Evolutionary conservation across 2,329 filamentous ascomycete genomes (phyloP).

Genomic region (Purpureocillium takamizusanense): DNA sequence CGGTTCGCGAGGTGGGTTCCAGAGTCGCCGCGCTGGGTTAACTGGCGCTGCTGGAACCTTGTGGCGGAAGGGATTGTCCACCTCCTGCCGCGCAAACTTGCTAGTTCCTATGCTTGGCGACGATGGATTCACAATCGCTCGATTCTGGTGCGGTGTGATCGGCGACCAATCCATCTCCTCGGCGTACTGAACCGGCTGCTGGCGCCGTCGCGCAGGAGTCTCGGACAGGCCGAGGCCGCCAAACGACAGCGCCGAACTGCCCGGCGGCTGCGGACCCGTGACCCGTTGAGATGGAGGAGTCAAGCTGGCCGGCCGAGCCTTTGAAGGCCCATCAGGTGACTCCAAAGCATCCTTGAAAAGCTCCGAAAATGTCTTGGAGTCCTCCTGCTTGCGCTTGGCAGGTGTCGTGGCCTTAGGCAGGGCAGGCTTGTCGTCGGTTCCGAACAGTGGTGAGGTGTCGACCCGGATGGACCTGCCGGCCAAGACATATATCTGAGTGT

Average conservation of each 20-base stretch:
- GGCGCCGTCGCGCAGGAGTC: constrained; percentile 8
- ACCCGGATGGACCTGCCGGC: constrained; percentile 39
- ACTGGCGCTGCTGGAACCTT: constrained; percentile 61
- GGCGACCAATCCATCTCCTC: constrained; percentile 71
- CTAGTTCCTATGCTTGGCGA: constrained; percentile 28
- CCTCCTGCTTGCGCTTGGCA: constrained; percentile 17
- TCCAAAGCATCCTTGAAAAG: constrained; percentile 23
- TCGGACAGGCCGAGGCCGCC: constrained; percentile 9
- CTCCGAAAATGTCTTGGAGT: constrained; percentile 34
- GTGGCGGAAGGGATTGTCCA: constrained; percentile 54
- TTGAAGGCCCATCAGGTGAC: constrained; percentile 9
- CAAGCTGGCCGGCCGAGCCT: constrained; percentile 9
- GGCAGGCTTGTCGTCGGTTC: constrained; percentile 11
- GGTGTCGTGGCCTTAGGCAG: constrained; percentile 15
- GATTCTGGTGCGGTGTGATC: constrained; percentile 40
- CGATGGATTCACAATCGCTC: constrained; percentile 41
- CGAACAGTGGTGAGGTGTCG: constrained; percentile 49
- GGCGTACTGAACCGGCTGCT: constrained; percentile 24
- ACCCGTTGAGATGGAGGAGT: constrained; percentile 7
- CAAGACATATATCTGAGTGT: constrained; percentile 31
- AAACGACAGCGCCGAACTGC: constrained; percentile 6
- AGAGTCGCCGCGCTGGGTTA: constrained; percentile 51
- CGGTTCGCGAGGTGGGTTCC: constrained; percentile 52
- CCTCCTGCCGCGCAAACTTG: constrained; percentile 33
- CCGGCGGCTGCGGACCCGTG: not conserved